Evolutionary conservation across 129 eudicot genomes (phyloP), one percentile per base, ranked within the genome.

Genomic region (Lactuca saligna): DNA sequence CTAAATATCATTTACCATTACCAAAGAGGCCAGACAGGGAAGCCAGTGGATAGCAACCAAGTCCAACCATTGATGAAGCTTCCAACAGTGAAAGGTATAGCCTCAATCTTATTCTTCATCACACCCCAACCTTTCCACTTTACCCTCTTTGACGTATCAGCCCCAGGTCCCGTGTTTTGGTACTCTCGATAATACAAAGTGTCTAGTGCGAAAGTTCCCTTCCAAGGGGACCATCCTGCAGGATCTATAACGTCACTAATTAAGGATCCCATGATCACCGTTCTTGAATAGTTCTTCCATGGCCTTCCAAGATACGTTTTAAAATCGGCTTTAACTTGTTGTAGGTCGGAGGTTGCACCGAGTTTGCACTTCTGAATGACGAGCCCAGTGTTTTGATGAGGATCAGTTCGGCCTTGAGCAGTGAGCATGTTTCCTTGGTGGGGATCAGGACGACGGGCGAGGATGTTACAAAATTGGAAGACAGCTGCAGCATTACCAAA

Each of bases 221-320:
- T 25, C 91, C 96, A 88, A 0, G 77, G 82, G 82, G 78, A 51
- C 91, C 96, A 82, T n/a, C 95, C 90, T 2, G 73, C 83, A 0
- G 91, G 88, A 5, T 82, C 78, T 10, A 88, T 85, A 46, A 88
- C 61, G 17, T 88, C 96, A 7, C 71, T 86, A 17, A 85, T 7
- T 5, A 49, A 29, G 3, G 87, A 32, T 42, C 81, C 75, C 89
- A 88, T 85, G 25, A 82, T 62, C 2, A 88, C 63, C 0, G 91
- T 83, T 69, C 78, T 81, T 0, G 91, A 75, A 41, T 38, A 76
- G 55, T 54, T 13, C 76, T 79, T 85, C 96, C 89, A 83, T 0
- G 96, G 88, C 44, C 86, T 63, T 8, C 95, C 91, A 4, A 88
- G 61, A 66, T 54, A 88, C 0, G 89, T 80, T 3, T 72, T 77